These are phyloP conservation scores for Aspergillus fischeri DNA, from an alignment of 2,329 filamentous ascomycete species.

Conservation along the genomic window DNA sequence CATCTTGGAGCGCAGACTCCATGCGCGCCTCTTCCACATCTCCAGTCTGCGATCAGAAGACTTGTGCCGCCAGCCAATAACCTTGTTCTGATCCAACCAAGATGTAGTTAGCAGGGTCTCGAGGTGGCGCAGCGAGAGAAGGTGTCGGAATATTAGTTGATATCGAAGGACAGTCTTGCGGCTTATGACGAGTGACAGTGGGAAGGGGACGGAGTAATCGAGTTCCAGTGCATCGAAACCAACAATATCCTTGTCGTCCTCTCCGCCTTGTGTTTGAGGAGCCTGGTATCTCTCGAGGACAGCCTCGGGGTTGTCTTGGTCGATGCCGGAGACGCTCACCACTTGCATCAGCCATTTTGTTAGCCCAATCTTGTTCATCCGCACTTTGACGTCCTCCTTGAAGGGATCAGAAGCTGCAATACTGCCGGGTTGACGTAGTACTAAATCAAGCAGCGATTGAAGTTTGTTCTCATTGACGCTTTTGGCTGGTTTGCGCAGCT, in stretches of 20 bases:
- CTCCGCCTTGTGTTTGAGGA: conserved; percentile 60
- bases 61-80: conserved; percentile 75
- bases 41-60: conserved; percentile 71
- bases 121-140: conserved; percentile 82
- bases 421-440: conserved; percentile 91
- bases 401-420: conserved; percentile 92
- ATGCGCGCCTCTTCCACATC: conserved; percentile 87
- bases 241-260: conserved; percentile 75
- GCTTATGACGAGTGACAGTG: conserved; percentile 89
- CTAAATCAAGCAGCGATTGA: conserved; percentile 91
- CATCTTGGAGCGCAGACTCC: conserved; percentile 90
- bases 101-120: conserved; percentile 81
- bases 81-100: conserved; percentile 86
- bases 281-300: conserved; percentile 68
- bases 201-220: conserved; percentile 92
- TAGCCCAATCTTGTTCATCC: conserved; percentile 91
- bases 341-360: conserved; percentile 94
- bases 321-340: conserved; percentile 92
- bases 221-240: conserved; percentile 92
- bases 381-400: conserved; percentile 96
- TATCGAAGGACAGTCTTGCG: conserved; percentile 96
- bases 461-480: conserved; percentile 88
- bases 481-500: conserved; percentile 84
- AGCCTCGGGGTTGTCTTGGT: conserved; percentile 66
- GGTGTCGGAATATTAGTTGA: conserved; percentile 90